Evolutionary conservation across 2,329 filamentous ascomycete genomes (phyloP), one percentile per base, ranked within the genome.

Genomic region (Eutypa lata): DNA sequence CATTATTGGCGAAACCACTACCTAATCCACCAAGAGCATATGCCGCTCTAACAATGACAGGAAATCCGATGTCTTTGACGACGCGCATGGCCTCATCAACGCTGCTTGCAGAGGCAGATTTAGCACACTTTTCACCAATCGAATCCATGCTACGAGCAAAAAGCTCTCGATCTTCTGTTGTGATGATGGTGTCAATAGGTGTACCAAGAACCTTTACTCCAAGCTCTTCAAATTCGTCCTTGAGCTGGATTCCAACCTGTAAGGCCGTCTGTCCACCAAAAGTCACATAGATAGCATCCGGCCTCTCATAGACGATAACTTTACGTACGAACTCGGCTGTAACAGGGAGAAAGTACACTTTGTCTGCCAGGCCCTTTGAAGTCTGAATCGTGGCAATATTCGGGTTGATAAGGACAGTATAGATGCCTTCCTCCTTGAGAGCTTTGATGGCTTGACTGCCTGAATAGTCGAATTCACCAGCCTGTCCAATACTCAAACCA

Each of bases 311-410:
- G 69, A 91, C 81, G 68, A 99, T 97, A 69, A 99, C 92, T 76
- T 97, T 97, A 69, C 93, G 90, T 43, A 99, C 94, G 61, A 97
- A 97, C 50, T 97, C 93, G 53, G 93, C 89, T 56, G 92, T 97
- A 69, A 99, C 94, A 1, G 94, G 94, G 43, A 97, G 79, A 80
- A 97, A 99, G 76, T 97, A 99, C 49, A 99, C 94, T 79, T 97
- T 97, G 73, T 99, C 94, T 14, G 94, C 94, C 50, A 99, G 79
- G 59, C 94, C 94, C 76, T 97, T 97, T 50, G 94, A 97, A 4
- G 94, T 99, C 72, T 99, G 94, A 57, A 97, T 97, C 0, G 94
- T 99, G 61, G 94, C 94, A 69, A 99, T 97, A 71, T 99, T 99
- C 53, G 94, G 94, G 76, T 99, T 99, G 81, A 99, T 97, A 58